phyloP scores from a whole-genome alignment of 2,329 filamentous ascomycete species.

The Stagonosporopsis cucurbitacearum region DNA sequence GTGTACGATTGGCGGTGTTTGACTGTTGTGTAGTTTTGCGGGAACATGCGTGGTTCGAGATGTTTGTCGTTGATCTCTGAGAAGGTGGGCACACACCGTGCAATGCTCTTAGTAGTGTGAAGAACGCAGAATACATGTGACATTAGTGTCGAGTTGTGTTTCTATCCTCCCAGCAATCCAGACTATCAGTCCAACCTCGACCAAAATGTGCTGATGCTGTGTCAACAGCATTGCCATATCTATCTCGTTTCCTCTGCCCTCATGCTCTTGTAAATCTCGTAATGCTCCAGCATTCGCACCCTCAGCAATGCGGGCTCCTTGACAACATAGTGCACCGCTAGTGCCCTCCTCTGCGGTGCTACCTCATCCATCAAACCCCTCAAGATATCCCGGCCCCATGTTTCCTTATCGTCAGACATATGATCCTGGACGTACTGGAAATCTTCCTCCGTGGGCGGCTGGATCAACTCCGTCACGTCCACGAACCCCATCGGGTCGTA shows the following conservation, averaged over 20 bases:
- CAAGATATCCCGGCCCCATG: background rate
- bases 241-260: background rate
- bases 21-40: too few relatives aligned
- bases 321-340: slow-evolving; percentile 28
- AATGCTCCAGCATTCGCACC: slow-evolving; percentile 29
- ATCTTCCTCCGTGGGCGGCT: slow-evolving; percentile 18
- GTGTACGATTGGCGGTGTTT: too few relatives aligned
- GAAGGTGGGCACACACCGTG: background rate
- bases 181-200: background rate
- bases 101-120: too few relatives aligned
- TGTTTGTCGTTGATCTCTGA: background rate
- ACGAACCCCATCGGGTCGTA: slow-evolving; percentile 22
- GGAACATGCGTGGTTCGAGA: too few relatives aligned
- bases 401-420: background rate
- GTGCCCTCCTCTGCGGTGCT: slow-evolving; percentile 18
- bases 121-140: background rate
- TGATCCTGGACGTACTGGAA: slow-evolving; percentile 19
- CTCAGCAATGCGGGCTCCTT: slow-evolving; percentile 32
- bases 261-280: slow-evolving; percentile 15
- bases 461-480: slow-evolving; percentile 19
- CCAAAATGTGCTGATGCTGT: background rate
- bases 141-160: background rate
- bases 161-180: background rate
- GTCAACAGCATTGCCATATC: background rate
- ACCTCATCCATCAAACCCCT: slow-evolving; percentile 21